Conservation (phyloP, 768 basidiomycete species). For the Lactarius sp. region DNA sequence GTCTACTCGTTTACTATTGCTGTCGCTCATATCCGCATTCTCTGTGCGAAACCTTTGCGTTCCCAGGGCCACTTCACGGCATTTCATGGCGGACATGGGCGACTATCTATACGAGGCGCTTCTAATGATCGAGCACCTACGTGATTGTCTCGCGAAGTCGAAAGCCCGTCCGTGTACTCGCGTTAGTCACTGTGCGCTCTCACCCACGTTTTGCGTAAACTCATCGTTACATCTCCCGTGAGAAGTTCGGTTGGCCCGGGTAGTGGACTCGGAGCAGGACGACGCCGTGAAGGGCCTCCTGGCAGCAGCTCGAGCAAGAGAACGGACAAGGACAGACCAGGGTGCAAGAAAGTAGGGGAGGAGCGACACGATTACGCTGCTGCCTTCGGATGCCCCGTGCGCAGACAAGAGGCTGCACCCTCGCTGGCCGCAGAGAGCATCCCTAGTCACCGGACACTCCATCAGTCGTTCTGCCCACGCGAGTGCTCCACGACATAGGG, state of each 20-base stretch:
- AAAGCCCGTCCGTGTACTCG: too few relatives aligned
- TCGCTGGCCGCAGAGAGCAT: too few relatives aligned
- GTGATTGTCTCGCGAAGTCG: too few relatives aligned
- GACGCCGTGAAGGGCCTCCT: too few relatives aligned
- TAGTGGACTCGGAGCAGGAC: too few relatives aligned
- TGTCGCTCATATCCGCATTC: neutral
- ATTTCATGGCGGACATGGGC: too few relatives aligned
- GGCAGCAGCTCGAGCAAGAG: too few relatives aligned
- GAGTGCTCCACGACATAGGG: too few relatives aligned
- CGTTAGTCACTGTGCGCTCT: neutral
- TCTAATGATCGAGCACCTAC: too few relatives aligned
- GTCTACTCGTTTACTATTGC: neutral
- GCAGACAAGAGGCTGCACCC: neutral
- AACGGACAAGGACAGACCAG: neutral
- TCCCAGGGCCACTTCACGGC: neutral
- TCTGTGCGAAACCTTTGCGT: neutral
- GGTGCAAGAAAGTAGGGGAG: neutral
- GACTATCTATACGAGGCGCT: neutral
- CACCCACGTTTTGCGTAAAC: neutral
- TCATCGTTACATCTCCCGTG: neutral
- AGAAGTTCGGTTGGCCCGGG: neutral
- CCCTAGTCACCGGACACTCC: too few relatives aligned
- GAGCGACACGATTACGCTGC: too few relatives aligned
- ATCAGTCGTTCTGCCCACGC: too few relatives aligned
- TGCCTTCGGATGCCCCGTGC: neutral